Evolutionary conservation across 2,329 filamentous ascomycete species (phyloP).

Genomic region (Botrytis fragariae): DNA sequence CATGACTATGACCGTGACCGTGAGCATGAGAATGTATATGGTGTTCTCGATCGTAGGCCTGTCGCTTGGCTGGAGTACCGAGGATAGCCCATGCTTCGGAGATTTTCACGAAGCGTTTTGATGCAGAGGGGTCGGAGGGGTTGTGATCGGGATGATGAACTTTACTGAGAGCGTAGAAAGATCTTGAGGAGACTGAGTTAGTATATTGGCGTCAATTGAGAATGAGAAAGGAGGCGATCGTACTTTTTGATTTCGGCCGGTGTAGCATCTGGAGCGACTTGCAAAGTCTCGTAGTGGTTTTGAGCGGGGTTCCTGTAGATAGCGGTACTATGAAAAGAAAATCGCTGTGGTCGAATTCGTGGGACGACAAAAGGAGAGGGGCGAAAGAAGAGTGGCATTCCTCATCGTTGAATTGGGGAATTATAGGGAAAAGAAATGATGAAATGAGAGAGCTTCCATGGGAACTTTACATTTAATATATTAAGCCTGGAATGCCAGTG

Average conservation of each 20-base stretch:
- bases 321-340: slow-evolving; percentile 51
- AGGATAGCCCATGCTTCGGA: slow-evolving; percentile 81
- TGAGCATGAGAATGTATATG: slow-evolving; percentile 19
- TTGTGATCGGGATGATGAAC: slow-evolving; percentile 91
- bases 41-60: slow-evolving; percentile 74
- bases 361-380: slow-evolving; percentile 22
- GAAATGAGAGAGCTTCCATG: neutral
- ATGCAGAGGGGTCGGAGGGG: slow-evolving; percentile 68
- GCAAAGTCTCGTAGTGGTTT: slow-evolving; percentile 81
- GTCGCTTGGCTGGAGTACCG: slow-evolving; percentile 68
- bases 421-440: neutral
- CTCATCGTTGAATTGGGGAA: slow-evolving; percentile 32
- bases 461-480: neutral
- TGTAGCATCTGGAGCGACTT: slow-evolving; percentile 67
- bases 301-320: slow-evolving; percentile 35
- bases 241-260: slow-evolving; percentile 82
- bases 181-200: slow-evolving; percentile 43
- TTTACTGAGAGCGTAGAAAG: slow-evolving; percentile 91
- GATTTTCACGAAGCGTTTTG: slow-evolving; percentile 76
- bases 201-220: neutral
- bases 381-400: slow-evolving; percentile 55
- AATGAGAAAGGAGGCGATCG: slow-evolving; percentile 3
- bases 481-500: slow-evolving; percentile 1
- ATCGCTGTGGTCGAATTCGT: slow-evolving; percentile 25
- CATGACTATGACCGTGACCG: neutral